Base-by-base conservation (phyloP, 257 asterid species). In the Nyctanthes arbortristis region DNA sequence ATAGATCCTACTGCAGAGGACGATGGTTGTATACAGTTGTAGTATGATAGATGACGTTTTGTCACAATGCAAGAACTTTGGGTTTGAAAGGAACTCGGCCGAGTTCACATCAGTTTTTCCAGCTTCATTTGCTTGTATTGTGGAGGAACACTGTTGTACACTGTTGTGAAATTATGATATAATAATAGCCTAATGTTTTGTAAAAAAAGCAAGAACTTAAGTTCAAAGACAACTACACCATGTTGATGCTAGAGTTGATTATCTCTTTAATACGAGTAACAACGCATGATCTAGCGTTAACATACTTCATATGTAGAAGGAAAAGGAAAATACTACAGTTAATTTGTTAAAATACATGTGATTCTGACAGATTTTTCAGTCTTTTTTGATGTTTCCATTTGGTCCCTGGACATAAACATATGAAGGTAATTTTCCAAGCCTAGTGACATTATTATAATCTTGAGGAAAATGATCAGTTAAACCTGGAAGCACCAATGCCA, bases 361-460 rank as follows among this genome's bases (percentile, higher is more conserved):
- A 39, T 2, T 39, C 14, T 39, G n/a, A 39, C 4, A 9, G 13
- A 37, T 18, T n/a, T n/a, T n/a, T 47, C 57, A 72, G 14, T 65
- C 63, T 47, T 69, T 60, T 65, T 65, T 75, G 49, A 12, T 69
- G 40, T 35, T 37, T 28, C 30, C 43, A 66, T 60, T 69, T 24
- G 65, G 63, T 40, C 37, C 54, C 22, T 54, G 58, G 22, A 39
- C 43, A n/a, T 65, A 37, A 61, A 73, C 71, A 39, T 36, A 10
- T 10, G 81, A 40, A 3, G 68, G 33, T 30, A 80, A 59, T 7
- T 45, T 45, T 28, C 91, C 95, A 22, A 88, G 72, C 54, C 87
- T 67, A 5, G 93, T 83, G 60, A 74, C 7, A 73, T 88, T 88
- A 65, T 77, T 89, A 74, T 90, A 90, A 75, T 90, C 97, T 5